Evolutionary conservation across 2,329 filamentous ascomycete species (phyloP), one percentile per base, ranked within the genome.

Genomic region (Colletotrichum musicola): DNA sequence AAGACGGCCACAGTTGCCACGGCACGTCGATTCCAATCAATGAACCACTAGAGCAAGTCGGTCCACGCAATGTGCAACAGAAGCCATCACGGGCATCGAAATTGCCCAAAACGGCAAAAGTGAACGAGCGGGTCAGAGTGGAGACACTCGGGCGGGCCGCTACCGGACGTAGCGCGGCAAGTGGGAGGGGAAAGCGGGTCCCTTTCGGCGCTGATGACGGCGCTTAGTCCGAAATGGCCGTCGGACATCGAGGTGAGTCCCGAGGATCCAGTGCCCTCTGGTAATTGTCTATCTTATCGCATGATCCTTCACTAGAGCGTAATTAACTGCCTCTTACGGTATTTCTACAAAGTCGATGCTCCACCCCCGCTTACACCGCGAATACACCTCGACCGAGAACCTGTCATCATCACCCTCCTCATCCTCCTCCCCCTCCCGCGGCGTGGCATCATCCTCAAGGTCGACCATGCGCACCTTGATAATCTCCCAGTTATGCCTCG

Each of bases 271-370:
- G 20, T 22, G 20, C 20, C 20, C 2, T 25, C 5, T 25, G 16
- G 3, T 12, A n/a, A 27, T 27, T 18, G 10, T 38, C 9, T 42
- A 3, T 44, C 22, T 25, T n/a, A 38, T 42, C 16, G 42, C 42
- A 22, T 12, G 30, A 1, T 51, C 49, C 12, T 2, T 4, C 6
- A 6, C 18, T 10, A 4, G 20, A 49, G 1, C 16, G n/a, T 49
- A 18, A 6, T 2, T 4, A 25, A 64, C 51, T 64, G 18, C 46
- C 38, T 38, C 4, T 60, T 27, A 64, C 5, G 62, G 62, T 59
- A 64, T 53, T 59, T 64, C 62, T 12, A 64, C 55, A 64, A 59
- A 64, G 18, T 64, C 62, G n/a, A 64, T 54, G 27, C 62, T 64
- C 55, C 55, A 64, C 6, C 62, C 62, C 47, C 54, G 54, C 47